phyloP scores from a whole-genome alignment of 768 basidiomycete species.

The Rubroboletus satanas region DNA sequence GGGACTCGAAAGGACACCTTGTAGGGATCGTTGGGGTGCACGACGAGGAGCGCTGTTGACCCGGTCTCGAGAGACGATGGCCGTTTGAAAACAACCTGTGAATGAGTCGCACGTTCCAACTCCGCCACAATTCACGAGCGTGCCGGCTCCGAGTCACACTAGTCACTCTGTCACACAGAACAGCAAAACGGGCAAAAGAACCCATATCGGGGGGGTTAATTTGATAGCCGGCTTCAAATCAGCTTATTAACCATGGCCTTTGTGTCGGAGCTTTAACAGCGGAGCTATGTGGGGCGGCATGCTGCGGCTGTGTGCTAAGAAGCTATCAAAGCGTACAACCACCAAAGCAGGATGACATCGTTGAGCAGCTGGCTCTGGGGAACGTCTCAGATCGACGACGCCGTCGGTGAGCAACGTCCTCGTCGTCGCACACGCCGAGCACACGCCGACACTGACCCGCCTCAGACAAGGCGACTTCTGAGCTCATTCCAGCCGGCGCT shows the following conservation, averaged over 20 bases:
- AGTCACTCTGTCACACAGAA: conserved; percentile 12
- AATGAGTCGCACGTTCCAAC: conserved; percentile 30
- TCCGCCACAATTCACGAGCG: conserved; percentile 30
- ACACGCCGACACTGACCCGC: conserved; percentile 27
- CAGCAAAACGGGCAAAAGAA: not conserved
- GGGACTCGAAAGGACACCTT: not conserved
- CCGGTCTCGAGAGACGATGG: conserved; percentile 28
- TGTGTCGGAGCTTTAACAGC: conserved; percentile 23
- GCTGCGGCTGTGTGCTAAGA: conserved; percentile 16
- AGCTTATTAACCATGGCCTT: not conserved
- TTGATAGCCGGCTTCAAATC: not conserved
- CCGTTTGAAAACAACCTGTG: conserved; percentile 34
- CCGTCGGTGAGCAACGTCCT: conserved; percentile 56
- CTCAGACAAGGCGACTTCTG: conserved; percentile 91
- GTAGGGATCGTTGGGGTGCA: conserved; percentile 2
- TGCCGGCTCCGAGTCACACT: conserved; percentile 21
- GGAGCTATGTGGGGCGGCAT: conserved; percentile 13
- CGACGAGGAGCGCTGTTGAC: conserved; percentile 16
- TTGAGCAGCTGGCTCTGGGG: conserved; percentile 76
- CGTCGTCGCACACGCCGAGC: conserved; percentile 1
- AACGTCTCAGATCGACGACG: conserved; percentile 76
- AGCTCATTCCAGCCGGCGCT: conserved; percentile 72
- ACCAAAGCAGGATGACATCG: conserved; percentile 45
- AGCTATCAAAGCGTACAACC: conserved; percentile 8
- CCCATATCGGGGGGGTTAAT: not conserved